Base-by-base conservation (phyloP, 441 rosid species). In the Flueggea neowawraea region DNA sequence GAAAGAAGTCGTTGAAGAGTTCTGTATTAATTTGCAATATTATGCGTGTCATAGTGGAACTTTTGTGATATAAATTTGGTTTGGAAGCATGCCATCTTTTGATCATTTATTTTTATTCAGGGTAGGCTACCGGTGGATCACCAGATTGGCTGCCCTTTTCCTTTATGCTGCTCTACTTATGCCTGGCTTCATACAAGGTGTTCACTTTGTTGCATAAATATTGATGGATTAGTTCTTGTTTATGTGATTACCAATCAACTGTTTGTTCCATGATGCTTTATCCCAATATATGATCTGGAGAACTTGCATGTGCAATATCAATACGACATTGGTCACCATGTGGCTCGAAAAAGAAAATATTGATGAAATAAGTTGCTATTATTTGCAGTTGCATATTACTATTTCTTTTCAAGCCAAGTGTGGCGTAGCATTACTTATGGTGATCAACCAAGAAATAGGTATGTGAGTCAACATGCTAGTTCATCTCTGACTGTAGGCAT, bases 111-210 rank as follows among this genome's bases (percentile, higher is more conserved):
- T 69, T 76, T 66, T 56, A 54, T 84, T 72, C 96, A 94, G 97
- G 96, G 67, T 95, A 84, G 99, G 99, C 72, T 95, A 83, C 67
- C 84, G 89, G 58, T 87, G 94, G 90, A 81, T 85, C 31, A 74
- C 78, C 43, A 81, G 80, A 65, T 76, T 85, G 48, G 63, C 73
- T 55, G 89, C 78, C 44, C 90, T 87, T 66, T 70, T 68, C 52
- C 62, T 70, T 56, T 87, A 87, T 75, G 87, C 87, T 49, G 52
- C 77, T 66, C 75, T 85, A 58, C 96, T 95, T 55, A 74, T 85
- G 94, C 97, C 99, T 10, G 97, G 99, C n/a, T 89, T 95, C 76
- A 79, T 95, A 70, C 96, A 87, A 89, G 99, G 99, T 91, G 31
- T 31, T 54, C 55, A 16, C 67, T 55, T 15, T 48, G 48, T 58